Percentiles rank a stretch among this genome's conserved stretches.
phyloP scores from a whole-genome alignment of 768 basidiomycete genomes.

The Mycena capillaripes region DNA sequence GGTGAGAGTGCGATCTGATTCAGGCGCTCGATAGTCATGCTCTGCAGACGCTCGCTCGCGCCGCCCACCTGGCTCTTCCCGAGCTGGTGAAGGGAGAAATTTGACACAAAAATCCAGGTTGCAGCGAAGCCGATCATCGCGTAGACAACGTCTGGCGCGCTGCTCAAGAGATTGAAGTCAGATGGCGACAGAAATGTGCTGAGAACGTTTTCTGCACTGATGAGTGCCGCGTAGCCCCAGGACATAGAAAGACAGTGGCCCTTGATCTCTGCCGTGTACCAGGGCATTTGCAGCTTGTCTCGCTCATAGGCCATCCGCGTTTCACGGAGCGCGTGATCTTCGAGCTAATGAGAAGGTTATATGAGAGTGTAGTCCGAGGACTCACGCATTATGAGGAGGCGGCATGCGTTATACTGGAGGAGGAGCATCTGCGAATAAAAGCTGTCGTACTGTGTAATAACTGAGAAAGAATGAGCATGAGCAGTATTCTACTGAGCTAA shows the following conservation, averaged over 20 bases:
- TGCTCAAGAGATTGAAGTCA: constrained; percentile 52
- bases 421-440: constrained; percentile 59
- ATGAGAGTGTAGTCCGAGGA: no score
- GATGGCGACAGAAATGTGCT: constrained; percentile 48
- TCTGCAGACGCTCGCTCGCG: constrained; percentile 53
- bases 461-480: constrained; percentile 47
- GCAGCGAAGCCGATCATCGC: constrained; percentile 59
- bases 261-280: constrained; percentile 52
- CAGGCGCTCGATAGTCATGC: constrained; percentile 51
- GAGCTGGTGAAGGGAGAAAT: constrained; percentile 56
- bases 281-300: constrained; percentile 41
- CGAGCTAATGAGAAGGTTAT: no score
- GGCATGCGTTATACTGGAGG: constrained; percentile 56
- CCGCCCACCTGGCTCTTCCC: constrained; percentile 50
- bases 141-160: constrained; percentile 58
- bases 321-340: constrained; percentile 50
- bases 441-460: constrained; percentile 56
- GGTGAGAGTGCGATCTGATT: constrained; percentile 50
- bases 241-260: constrained; percentile 46
- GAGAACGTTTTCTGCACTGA: constrained; percentile 54
- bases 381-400: constrained; percentile 49
- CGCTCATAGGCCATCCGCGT: constrained; percentile 34
- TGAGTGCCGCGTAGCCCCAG: constrained; percentile 56
- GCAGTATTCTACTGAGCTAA: not conserved
- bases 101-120: constrained; percentile 57